Evolutionary conservation across 495 filamentous ascomycete genomes (phyloP), one percentile per base, ranked within the genome.

Genomic region (Hypoxylon crocopeplum): DNA sequence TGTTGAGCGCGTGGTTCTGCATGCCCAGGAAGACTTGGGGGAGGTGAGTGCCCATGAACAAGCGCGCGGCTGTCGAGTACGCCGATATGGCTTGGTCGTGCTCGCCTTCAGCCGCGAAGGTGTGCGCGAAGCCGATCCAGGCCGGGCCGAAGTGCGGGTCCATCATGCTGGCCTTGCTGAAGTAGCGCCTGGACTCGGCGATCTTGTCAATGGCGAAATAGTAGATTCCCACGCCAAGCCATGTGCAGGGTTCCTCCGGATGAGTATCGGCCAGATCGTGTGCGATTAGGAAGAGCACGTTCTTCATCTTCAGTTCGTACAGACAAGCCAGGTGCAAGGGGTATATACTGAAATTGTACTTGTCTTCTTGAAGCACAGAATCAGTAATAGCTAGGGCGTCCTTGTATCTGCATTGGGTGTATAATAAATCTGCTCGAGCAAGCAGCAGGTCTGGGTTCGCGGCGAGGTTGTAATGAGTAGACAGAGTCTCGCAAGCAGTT

Each of bases 71-170:
- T 11, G 94, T 99, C 30, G 90, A 94, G 78, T 99, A 99, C 5
- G 95, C 94, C 12, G 93, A 93, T 57, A 99, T 96, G 46, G 94
- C 94, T 75, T 99, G 94, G 69, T 99, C 94, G 73, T 98, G 92
- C 74, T 99, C 94, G 48, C 95, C 94, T 73, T 99, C 94, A n/a
- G 93, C 93, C n/a, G 94, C 95, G 70, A 99, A 99, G 0, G 95
- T 99, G 76, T 99, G 94, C 17, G 94, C 94, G 73, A 99, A 99
- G 7, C 94, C 94, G 56, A 99, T 98, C 94, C 94, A 99, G 32
- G 94, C 94, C 4, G 95, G 91, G 4, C 94, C 95, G 64, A 96
- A 98, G 75, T 98, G 94, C 22, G 94, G 91, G 69, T 99, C 92
- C 84, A 99, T 90, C 81, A 97, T 88, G 59, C 88, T 92, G 10